phyloP scores from a whole-genome alignment of 1,139 yeast genomes.

The Diutina scorzettiae region DNA sequence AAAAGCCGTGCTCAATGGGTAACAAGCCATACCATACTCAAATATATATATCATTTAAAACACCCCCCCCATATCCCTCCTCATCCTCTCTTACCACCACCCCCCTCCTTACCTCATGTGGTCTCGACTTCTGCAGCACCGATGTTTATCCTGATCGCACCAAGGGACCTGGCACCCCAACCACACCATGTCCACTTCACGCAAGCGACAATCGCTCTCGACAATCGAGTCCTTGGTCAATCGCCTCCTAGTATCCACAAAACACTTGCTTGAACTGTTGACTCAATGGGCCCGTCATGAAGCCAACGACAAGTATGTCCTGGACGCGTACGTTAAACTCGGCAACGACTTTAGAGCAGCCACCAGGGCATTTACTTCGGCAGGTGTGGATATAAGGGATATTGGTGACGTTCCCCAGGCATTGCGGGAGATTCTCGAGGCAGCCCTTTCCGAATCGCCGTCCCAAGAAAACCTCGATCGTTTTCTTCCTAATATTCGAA shows the following conservation, averaged over 20 bases:
- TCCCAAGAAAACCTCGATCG: constrained; percentile 73
- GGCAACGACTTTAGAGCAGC: constrained; percentile 92
- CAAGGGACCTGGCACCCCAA: too few relatives aligned
- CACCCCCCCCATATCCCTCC: too few relatives aligned
- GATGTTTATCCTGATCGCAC: too few relatives aligned
- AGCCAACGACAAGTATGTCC: constrained; percentile 74
- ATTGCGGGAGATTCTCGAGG: constrained; percentile 67
- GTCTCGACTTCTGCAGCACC: too few relatives aligned
- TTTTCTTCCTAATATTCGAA: constrained; percentile 76
- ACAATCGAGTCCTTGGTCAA: constrained; percentile 81
- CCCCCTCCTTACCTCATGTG: too few relatives aligned
- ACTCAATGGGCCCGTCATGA: constrained; percentile 84
- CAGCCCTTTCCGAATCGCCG: constrained; percentile 78
- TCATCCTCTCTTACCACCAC: too few relatives aligned
- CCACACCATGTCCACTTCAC: too few relatives aligned
- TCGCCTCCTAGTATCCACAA: constrained; percentile 74
- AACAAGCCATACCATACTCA: too few relatives aligned
- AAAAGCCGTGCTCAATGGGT: too few relatives aligned
- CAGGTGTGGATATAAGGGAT: constrained; percentile 62
- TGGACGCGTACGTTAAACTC: constrained; percentile 81
- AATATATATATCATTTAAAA: too few relatives aligned
- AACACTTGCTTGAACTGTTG: constrained; percentile 70
- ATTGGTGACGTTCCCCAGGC: constrained; percentile 70
- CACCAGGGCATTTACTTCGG: constrained; percentile 55
- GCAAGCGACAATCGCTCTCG: constrained; percentile 30